A percentile compares a stretch with the other conserved stretches of the same genome.
Evolutionary conservation across 139 green algal species (phyloP).

Genomic region (Yamagishiella unicocca): DNA sequence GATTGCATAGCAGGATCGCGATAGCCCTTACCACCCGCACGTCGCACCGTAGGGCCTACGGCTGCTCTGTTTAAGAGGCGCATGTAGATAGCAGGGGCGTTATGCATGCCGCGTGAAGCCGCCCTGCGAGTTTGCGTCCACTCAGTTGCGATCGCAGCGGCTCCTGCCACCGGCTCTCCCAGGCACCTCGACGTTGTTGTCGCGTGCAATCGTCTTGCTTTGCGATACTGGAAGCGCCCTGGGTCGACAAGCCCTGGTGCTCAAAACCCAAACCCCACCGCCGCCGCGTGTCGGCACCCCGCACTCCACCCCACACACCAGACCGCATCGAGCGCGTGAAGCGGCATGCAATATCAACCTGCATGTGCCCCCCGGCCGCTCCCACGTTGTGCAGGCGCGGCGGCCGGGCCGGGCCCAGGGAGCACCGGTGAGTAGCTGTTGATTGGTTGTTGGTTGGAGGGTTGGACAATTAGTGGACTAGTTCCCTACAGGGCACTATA

Average conservation of each 20-base stretch:
- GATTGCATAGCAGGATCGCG: not conserved
- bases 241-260: not conserved
- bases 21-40: not conserved
- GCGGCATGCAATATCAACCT: slow-evolving; percentile 5
- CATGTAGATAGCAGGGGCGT: not conserved
- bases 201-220: not conserved
- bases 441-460: not conserved
- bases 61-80: not conserved
- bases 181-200: not conserved
- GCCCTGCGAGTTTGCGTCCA: not conserved
- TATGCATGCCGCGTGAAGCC: not conserved
- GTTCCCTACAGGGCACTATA: not conserved
- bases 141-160: not conserved
- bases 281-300: slow-evolving; percentile 3
- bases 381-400: not conserved
- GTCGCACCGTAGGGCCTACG: not conserved
- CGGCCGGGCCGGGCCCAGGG: not conserved
- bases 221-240: not conserved
- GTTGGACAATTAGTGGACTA: not conserved
- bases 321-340: slow-evolving; percentile 9
- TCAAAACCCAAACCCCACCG: not conserved
- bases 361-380: no score
- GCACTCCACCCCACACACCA: not conserved
- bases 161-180: not conserved
- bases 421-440: not conserved